Evolutionary conservation across 176 grass and related monocot species (phyloP).

Genomic region (Microstegium vimineum): DNA sequence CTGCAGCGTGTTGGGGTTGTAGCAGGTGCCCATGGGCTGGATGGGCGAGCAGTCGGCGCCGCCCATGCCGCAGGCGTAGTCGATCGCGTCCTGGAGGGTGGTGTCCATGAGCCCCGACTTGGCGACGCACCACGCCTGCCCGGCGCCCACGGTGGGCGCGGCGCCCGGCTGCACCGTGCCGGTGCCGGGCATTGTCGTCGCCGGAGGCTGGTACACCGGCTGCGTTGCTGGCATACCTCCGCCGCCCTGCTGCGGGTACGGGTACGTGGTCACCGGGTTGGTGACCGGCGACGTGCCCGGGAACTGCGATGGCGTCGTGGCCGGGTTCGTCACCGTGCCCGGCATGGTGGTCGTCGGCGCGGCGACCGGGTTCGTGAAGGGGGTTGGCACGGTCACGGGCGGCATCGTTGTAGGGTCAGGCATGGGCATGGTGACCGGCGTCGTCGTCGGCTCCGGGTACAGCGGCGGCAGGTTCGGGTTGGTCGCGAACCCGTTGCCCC

Average conservation of each 20-base stretch:
- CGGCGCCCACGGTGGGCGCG: constrained; percentile 20
- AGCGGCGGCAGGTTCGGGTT: constrained; percentile 48
- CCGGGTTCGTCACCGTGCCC: constrained; percentile 13
- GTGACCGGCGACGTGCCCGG: constrained; percentile 50
- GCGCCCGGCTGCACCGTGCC: constrained; percentile 39
- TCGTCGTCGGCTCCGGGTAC: constrained; percentile 42
- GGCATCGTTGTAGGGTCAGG: constrained; percentile 48
- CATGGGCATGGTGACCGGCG: constrained; percentile 22
- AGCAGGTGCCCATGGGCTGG: constrained; percentile 81
- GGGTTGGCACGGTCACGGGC: constrained; percentile 22
- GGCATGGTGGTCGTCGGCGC: constrained; percentile 46
- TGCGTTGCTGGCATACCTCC: constrained; percentile 22
- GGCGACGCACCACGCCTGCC: constrained; percentile 80
- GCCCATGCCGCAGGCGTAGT: constrained; percentile 86
- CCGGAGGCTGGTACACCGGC: constrained; percentile 41
- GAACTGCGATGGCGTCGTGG: constrained; percentile 56
- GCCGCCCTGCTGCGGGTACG: constrained; percentile 40
- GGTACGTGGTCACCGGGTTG: constrained; percentile 63
- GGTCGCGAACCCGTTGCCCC: constrained; percentile 11
- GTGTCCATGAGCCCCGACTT: constrained; percentile 51
- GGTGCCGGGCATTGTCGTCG: constrained; percentile 39
- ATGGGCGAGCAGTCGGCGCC: constrained; percentile 81
- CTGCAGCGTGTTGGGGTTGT: constrained; percentile 74
- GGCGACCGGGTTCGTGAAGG: constrained; percentile 37
- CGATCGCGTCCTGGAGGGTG: constrained; percentile 59